These are phyloP conservation scores for Trichothecium sympodiale DNA, from an alignment of 2,329 filamentous ascomycete species.

Conservation along the genomic window DNA sequence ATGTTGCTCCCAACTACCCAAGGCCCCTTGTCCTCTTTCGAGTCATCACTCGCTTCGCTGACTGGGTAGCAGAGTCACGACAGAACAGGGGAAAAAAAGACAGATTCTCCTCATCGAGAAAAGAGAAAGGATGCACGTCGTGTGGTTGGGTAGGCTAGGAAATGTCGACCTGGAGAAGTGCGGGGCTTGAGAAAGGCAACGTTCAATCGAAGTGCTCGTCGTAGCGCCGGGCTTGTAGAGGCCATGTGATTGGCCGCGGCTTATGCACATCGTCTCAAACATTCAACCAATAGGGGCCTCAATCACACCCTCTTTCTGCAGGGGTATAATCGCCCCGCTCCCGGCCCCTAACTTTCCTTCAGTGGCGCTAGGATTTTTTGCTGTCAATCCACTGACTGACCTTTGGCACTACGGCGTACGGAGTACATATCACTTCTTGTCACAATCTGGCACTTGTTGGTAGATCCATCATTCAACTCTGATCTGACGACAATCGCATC, in stretches of 20 bases:
- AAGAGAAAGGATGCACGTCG: neutral
- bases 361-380: too few species aligned
- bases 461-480: too few species aligned
- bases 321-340: neutral
- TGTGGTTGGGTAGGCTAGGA: slow-evolving; percentile 1
- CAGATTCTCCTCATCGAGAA: neutral
- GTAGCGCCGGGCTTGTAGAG: slow-evolving; percentile 5
- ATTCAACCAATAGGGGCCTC: slow-evolving; percentile 1
- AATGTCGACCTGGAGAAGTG: neutral
- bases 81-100: neutral
- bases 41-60: neutral
- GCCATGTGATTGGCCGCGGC: slow-evolving; percentile 3
- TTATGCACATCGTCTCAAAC: slow-evolving; percentile 2
- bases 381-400: too few species aligned
- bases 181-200: slow-evolving; percentile 2
- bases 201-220: slow-evolving; percentile 7
- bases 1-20: too few species aligned
- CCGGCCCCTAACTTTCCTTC: slow-evolving; percentile 3
- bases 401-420: too few species aligned
- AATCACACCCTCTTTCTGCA: slow-evolving; percentile 3
- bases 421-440: too few species aligned
- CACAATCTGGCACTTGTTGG: too few species aligned
- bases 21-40: too few species aligned
- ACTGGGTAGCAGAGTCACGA: neutral
- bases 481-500: too few species aligned